Percentiles rank a stretch among this genome's conserved stretches.
phyloP scores from a whole-genome alignment of 2,329 filamentous ascomycete species.

The Lasiodiplodia gonubiensis region DNA sequence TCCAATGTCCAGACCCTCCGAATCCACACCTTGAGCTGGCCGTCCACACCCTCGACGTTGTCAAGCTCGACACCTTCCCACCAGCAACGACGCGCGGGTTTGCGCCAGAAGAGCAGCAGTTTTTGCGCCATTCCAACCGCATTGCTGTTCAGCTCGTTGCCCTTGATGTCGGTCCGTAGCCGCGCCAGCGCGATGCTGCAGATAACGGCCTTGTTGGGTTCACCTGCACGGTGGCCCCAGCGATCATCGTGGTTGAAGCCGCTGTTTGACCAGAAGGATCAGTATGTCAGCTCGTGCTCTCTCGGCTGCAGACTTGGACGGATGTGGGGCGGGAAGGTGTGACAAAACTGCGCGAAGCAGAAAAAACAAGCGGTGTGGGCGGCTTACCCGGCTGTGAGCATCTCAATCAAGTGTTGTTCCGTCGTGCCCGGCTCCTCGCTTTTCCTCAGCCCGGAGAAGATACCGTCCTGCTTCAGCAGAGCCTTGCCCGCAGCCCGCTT shows the following conservation, averaged over 20 bases:
- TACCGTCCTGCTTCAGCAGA: constrained; percentile 87
- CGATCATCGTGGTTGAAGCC: constrained; percentile 95
- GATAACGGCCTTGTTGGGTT: constrained; percentile 97
- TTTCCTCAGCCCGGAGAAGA: constrained; percentile 92
- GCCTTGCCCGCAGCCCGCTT: constrained; percentile 89
- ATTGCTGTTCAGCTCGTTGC: constrained; percentile 75
- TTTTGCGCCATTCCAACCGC: constrained; percentile 99
- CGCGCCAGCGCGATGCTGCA: constrained; percentile 94
- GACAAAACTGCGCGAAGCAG: constrained; percentile 7
- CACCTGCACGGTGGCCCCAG: constrained; percentile 96
- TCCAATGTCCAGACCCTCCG: constrained; percentile 97
- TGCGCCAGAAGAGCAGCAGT: constrained; percentile 95
- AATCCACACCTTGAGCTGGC: constrained; percentile 97
- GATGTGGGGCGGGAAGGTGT: constrained; percentile 19
- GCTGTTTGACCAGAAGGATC: constrained; percentile 53
- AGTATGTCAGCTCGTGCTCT: constrained; percentile 31
- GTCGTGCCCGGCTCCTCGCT: constrained; percentile 96
- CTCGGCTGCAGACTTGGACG: not conserved
- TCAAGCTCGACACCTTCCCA: constrained; percentile 97
- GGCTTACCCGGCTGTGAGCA: constrained; percentile 94
- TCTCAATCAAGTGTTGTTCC: constrained; percentile 97
- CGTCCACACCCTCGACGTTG: constrained; percentile 86
- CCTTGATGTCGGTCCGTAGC: constrained; percentile 85
- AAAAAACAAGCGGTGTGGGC: constrained; percentile 6
- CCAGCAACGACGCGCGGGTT: constrained; percentile 95